Percentiles rank a stretch among this genome's conserved stretches.
Evolutionary conservation across 495 filamentous ascomycete species (phyloP).

Genomic region (Lasiosphaeriaceae sp.): DNA sequence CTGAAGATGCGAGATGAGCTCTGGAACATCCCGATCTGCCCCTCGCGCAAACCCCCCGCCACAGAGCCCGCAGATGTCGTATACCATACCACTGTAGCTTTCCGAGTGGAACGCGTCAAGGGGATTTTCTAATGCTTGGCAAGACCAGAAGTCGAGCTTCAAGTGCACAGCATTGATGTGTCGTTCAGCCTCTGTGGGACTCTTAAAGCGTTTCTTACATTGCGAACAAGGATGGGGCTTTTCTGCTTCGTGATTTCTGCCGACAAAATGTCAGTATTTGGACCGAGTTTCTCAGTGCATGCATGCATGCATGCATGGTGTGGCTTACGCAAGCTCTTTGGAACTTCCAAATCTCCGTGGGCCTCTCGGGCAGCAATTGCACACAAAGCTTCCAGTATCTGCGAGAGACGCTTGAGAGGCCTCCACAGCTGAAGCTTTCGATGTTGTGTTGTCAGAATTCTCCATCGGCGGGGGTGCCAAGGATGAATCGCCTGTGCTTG

Average conservation of each 20-base stretch:
- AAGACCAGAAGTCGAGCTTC: constrained; percentile 83
- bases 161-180: constrained; percentile 87
- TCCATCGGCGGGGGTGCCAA: not conserved
- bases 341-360: constrained; percentile 74
- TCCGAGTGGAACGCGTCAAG: constrained; percentile 66
- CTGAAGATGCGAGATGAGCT: constrained; percentile 60
- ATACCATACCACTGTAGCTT: constrained; percentile 31
- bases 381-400: constrained; percentile 50
- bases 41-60: constrained; percentile 72
- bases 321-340: constrained; percentile 66
- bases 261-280: not conserved
- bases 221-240: constrained; percentile 78
- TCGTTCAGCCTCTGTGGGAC: constrained; percentile 85
- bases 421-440: not conserved
- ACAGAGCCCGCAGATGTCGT: constrained; percentile 80
- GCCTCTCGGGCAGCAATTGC: constrained; percentile 84
- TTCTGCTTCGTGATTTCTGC: constrained; percentile 62
- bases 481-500: no score
- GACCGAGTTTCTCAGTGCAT: not conserved
- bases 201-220: constrained; percentile 84
- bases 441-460: not conserved
- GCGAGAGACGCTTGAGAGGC: constrained; percentile 15
- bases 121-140: constrained; percentile 53
- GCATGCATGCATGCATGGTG: not conserved
- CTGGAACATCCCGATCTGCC: constrained; percentile 46